A percentile compares a stretch with the other conserved stretches of the same genome.
phyloP scores from a whole-genome alignment of 495 filamentous ascomycete species.

The Aspergillus ellipticus region DNA sequence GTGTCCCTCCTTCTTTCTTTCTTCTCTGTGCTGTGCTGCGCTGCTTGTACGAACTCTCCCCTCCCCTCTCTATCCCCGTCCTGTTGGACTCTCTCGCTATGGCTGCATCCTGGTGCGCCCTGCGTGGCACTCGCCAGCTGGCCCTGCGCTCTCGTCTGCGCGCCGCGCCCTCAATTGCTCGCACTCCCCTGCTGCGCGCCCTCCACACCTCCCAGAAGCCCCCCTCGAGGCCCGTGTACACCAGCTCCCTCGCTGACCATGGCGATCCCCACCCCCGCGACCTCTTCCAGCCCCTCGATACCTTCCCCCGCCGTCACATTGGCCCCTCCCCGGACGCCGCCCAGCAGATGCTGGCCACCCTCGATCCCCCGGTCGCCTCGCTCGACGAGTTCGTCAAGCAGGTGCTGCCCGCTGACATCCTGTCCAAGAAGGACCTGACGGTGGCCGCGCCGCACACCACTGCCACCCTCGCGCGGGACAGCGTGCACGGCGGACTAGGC shows the following conservation, averaged over 20 bases:
- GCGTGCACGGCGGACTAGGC: slow-evolving; percentile 53
- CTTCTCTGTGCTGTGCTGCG: slow-evolving; percentile 1
- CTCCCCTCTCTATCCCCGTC: neutral
- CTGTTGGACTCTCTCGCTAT: slow-evolving; percentile 32
- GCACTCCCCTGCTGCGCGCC: slow-evolving; percentile 26
- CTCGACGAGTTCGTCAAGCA: slow-evolving; percentile 87
- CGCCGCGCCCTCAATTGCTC: slow-evolving; percentile 25
- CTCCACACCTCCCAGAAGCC: slow-evolving; percentile 26
- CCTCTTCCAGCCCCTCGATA: slow-evolving; percentile 51
- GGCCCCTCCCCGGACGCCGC: slow-evolving; percentile 74
- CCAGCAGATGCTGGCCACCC: slow-evolving; percentile 72
- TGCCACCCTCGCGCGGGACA: slow-evolving; percentile 38
- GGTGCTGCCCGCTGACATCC: slow-evolving; percentile 79
- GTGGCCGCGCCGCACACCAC: slow-evolving; percentile 36
- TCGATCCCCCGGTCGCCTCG: slow-evolving; percentile 69
- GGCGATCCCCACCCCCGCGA: slow-evolving; percentile 42
- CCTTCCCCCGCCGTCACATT: slow-evolving; percentile 87
- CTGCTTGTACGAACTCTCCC: neutral
- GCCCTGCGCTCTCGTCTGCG: slow-evolving; percentile 36
- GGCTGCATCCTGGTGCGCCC: slow-evolving; percentile 43
- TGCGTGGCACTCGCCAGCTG: slow-evolving; percentile 42
- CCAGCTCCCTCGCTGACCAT: slow-evolving; percentile 39
- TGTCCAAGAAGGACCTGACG: slow-evolving; percentile 60
- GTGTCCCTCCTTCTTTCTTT: neutral
- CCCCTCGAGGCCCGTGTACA: slow-evolving; percentile 35